phyloP scores from a whole-genome alignment of 257 asterid species.

The Ligustrum vulgare region DNA sequence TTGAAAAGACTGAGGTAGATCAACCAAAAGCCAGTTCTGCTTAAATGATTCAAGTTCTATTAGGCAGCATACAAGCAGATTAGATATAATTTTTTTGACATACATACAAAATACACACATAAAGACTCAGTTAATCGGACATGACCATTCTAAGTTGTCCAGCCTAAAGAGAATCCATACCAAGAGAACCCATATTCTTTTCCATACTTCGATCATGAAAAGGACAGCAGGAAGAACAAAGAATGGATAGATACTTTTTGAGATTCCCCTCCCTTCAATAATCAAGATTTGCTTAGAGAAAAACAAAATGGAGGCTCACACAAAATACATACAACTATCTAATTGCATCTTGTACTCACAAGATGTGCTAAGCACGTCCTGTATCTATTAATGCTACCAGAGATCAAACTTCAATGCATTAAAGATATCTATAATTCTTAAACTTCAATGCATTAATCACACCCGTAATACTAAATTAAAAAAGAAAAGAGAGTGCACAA shows the following conservation, averaged over 20 bases:
- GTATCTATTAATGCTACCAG: not conserved
- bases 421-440: not conserved
- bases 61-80: not conserved
- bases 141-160: not conserved
- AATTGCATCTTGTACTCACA: not conserved
- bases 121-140: not conserved
- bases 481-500: not conserved
- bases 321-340: not conserved
- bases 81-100: not conserved
- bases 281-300: not conserved
- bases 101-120: not conserved
- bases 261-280: not conserved
- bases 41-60: conserved; percentile 1
- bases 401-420: not conserved
- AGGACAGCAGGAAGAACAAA: not conserved
- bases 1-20: not conserved
- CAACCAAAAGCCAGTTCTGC: not conserved
- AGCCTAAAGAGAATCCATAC: not conserved
- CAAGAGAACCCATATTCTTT: not conserved
- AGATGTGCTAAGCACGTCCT: not conserved
- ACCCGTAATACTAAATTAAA: not conserved
- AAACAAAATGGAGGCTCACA: not conserved
- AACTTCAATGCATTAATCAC: not conserved
- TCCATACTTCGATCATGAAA: not conserved
- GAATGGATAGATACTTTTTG: not conserved